These are phyloP conservation scores for Fistulinella prunicolor DNA, from an alignment of 768 basidiomycete species.

Conservation along the genomic window DNA sequence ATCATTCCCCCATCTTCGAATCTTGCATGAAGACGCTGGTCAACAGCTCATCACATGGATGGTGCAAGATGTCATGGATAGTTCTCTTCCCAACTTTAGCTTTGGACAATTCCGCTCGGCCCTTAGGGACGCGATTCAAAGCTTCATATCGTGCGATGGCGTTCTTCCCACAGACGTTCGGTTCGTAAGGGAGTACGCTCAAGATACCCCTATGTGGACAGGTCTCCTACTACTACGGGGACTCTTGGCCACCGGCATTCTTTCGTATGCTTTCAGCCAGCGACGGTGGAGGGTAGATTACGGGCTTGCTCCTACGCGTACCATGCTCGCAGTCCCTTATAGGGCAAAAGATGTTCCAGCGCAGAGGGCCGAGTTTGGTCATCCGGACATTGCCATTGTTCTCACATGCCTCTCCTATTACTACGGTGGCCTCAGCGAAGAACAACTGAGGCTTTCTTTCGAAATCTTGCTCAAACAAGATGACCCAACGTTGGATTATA, in stretches of 20 bases:
- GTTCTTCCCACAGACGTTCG: neutral
- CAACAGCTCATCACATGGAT: slow-evolving; percentile 11
- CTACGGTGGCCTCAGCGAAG: slow-evolving; percentile 32
- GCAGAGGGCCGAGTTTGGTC: slow-evolving; percentile 37
- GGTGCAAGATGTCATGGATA: slow-evolving; percentile 14
- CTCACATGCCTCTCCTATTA: slow-evolving; percentile 39
- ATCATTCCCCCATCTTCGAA: slow-evolving; percentile 25
- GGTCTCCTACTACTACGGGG: slow-evolving; percentile 35
- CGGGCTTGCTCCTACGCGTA: slow-evolving; percentile 32
- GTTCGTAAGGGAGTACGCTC: slow-evolving; percentile 7
- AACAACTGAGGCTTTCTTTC: slow-evolving; percentile 31
- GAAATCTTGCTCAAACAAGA: slow-evolving; percentile 28
- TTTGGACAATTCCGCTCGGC: slow-evolving; percentile 7
- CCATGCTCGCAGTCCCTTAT: slow-evolving; percentile 38
- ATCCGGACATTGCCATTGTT: slow-evolving; percentile 35
- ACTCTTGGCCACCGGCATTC: slow-evolving; percentile 31
- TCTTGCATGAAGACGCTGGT: slow-evolving; percentile 15
- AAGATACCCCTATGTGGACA: slow-evolving; percentile 11
- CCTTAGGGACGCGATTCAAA: slow-evolving; percentile 10
- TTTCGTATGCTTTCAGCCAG: slow-evolving; percentile 31
- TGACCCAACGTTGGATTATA: slow-evolving; percentile 32
- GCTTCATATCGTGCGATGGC: slow-evolving; percentile 23
- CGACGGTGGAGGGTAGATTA: slow-evolving; percentile 41
- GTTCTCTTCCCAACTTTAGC: slow-evolving; percentile 12
- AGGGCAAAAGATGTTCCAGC: slow-evolving; percentile 39